Conservation (phyloP, 192 early-diverging fungal genomes). For the Gamsiella multidivaricata region DNA sequence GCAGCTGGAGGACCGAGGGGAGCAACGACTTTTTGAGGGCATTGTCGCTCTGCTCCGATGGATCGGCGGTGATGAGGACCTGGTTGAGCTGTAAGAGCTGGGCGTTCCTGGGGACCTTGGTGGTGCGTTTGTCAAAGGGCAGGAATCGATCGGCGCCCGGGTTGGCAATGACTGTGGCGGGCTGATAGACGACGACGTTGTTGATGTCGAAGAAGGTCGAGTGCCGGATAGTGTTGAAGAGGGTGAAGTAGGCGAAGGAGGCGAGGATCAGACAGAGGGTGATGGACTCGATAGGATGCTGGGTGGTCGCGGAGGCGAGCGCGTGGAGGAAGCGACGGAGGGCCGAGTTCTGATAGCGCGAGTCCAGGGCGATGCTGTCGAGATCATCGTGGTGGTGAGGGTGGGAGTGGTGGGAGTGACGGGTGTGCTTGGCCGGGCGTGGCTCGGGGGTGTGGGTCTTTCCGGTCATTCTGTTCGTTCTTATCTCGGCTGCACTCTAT, state of each 20-base stretch:
- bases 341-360: constrained; percentile 41
- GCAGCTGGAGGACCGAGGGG: constrained; percentile 60
- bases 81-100: constrained; percentile 71
- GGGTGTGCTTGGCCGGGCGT: constrained; percentile 10
- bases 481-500: too few relatives aligned
- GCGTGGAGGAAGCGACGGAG: constrained; percentile 45
- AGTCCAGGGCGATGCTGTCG: constrained; percentile 30
- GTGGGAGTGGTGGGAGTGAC: neutral
- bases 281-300: constrained; percentile 87
- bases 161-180: constrained; percentile 55
- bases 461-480: constrained; percentile 33
- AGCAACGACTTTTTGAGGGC: constrained; percentile 52
- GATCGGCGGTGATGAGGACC: constrained; percentile 57
- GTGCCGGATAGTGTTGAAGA: constrained; percentile 76
- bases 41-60: constrained; percentile 9
- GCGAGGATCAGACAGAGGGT: constrained; percentile 75
- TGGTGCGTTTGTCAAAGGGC: constrained; percentile 56
- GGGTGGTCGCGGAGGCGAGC: constrained; percentile 52
- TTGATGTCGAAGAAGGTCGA: constrained; percentile 69
- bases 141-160: constrained; percentile 45
- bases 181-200: constrained; percentile 55
- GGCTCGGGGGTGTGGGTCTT: constrained; percentile 51
- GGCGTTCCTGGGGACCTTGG: constrained; percentile 48
- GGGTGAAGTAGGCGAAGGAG: constrained; percentile 80
- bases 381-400: constrained; percentile 14